These are phyloP conservation scores for Phytophthora macrochlamydospora DNA, from an alignment of 352 stramenopile genomes.

Conservation along the genomic window DNA sequence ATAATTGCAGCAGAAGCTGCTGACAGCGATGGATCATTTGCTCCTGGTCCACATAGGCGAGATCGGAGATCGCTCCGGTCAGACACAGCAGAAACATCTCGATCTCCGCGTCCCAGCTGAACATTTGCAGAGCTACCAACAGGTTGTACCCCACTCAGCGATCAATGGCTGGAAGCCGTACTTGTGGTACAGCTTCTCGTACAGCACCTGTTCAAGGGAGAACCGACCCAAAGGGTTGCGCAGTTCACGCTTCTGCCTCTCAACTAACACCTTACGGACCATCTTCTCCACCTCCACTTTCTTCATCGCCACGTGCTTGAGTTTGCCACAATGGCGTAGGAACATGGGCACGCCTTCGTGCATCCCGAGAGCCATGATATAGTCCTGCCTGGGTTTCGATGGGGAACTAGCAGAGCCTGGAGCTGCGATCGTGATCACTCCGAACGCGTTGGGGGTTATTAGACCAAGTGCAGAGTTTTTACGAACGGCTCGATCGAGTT, in stretches of 20 bases:
- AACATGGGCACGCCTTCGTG: slow-evolving; percentile 69
- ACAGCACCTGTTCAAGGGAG: slow-evolving; percentile 69
- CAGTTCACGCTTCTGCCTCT: slow-evolving; percentile 72
- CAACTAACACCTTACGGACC: slow-evolving; percentile 74
- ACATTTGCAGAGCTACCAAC: slow-evolving; percentile 66
- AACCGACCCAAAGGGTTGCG: slow-evolving; percentile 53
- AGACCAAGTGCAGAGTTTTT: slow-evolving; percentile 31
- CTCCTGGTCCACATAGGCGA: slow-evolving; percentile 77
- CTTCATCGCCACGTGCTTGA: slow-evolving; percentile 63
- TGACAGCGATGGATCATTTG: slow-evolving; percentile 62
- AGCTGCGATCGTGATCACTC: slow-evolving; percentile 20
- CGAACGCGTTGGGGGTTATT: slow-evolving; percentile 8
- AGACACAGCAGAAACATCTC: slow-evolving; percentile 80
- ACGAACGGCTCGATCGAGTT: slow-evolving; percentile 53
- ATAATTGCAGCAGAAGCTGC: slow-evolving; percentile 49
- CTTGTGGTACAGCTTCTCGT: slow-evolving; percentile 80
- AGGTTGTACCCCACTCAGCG: slow-evolving; percentile 88
- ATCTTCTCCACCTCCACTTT: slow-evolving; percentile 72
- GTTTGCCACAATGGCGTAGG: slow-evolving; percentile 76
- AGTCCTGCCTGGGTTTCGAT: slow-evolving; percentile 58
- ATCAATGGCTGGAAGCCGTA: slow-evolving; percentile 84
- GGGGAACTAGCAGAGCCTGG: slow-evolving; percentile 13
- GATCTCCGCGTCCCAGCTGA: slow-evolving; percentile 79
- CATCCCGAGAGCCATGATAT: slow-evolving; percentile 62
- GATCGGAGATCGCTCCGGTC: slow-evolving; percentile 69